phyloP scores from a whole-genome alignment of 2,329 filamentous ascomycete species.

The Diplodia intermedia region DNA sequence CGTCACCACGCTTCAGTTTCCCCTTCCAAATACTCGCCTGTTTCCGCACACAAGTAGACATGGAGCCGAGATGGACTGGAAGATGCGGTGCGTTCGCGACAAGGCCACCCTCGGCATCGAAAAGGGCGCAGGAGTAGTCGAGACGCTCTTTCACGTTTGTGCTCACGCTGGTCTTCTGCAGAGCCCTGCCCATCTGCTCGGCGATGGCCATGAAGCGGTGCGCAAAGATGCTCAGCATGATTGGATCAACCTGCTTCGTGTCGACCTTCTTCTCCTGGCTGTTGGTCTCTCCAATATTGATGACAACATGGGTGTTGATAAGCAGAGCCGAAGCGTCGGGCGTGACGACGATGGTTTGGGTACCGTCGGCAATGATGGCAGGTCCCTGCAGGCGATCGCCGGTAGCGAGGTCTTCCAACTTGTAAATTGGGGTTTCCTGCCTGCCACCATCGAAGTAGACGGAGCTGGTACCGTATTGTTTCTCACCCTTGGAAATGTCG shows the following conservation, averaged over 20 bases:
- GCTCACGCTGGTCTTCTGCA: slow-evolving; percentile 81
- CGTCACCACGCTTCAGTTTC: slow-evolving; percentile 78
- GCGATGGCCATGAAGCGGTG: slow-evolving; percentile 87
- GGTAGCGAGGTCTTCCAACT: slow-evolving; percentile 73
- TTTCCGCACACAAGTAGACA: slow-evolving; percentile 82
- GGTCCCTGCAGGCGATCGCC: slow-evolving; percentile 79
- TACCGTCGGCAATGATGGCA: slow-evolving; percentile 84
- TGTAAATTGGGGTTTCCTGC: slow-evolving; percentile 80
- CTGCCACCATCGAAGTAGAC: slow-evolving; percentile 89
- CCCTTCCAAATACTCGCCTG: slow-evolving; percentile 83
- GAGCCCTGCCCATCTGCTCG: slow-evolving; percentile 79
- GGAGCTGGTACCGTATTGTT: slow-evolving; percentile 69
- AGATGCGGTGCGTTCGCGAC: slow-evolving; percentile 83
- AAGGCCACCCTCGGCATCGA: slow-evolving; percentile 75
- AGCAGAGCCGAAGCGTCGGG: slow-evolving; percentile 78
- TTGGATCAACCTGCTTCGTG: slow-evolving; percentile 70
- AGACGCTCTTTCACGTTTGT: slow-evolving; percentile 83
- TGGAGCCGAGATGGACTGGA: slow-evolving; percentile 80
- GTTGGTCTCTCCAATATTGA: slow-evolving; percentile 74
- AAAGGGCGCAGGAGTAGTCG: slow-evolving; percentile 83
- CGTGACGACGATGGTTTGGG: slow-evolving; percentile 90
- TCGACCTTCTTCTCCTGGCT: slow-evolving; percentile 56
- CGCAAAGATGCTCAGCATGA: slow-evolving; percentile 78
- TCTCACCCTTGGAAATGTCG: slow-evolving; percentile 63
- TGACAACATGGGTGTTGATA: slow-evolving; percentile 85